Conservation (phyloP, 2,329 filamentous ascomycete genomes). For the Achaetomium macrosporum region DNA sequence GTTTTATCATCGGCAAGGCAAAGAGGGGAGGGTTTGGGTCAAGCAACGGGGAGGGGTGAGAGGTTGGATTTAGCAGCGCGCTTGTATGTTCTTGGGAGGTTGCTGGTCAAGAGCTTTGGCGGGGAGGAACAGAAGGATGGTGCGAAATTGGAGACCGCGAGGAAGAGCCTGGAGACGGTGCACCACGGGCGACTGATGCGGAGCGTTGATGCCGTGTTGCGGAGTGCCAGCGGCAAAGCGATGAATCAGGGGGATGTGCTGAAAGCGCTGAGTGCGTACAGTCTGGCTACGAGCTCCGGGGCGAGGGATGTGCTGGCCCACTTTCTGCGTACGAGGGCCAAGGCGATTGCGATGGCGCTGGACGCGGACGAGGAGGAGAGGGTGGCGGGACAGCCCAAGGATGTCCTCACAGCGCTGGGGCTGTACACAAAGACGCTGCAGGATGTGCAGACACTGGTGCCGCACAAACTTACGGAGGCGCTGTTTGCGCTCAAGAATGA, state of each 20-base stretch:
- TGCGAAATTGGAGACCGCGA: constrained; percentile 58
- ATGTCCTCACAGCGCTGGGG: constrained; percentile 59
- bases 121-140: constrained; percentile 36
- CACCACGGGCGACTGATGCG: constrained; percentile 55
- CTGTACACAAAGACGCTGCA: constrained; percentile 73
- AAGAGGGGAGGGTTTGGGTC: constrained; percentile 31
- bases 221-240: constrained; percentile 51
- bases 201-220: constrained; percentile 64
- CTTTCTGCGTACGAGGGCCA: constrained; percentile 67
- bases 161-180: constrained; percentile 57
- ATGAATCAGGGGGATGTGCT: constrained; percentile 46
- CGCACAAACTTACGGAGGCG: constrained; percentile 63
- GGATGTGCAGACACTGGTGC: constrained; percentile 71
- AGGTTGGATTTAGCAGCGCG: constrained; percentile 58
- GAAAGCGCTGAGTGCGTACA: constrained; percentile 74
- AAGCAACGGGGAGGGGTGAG: constrained; percentile 33
- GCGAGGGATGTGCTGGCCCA: constrained; percentile 72
- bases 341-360: constrained; percentile 60
- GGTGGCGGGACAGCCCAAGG: constrained; percentile 35
- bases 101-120: constrained; percentile 65
- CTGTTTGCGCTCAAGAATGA: constrained; percentile 62
- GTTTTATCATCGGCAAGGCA: constrained; percentile 25
- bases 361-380: constrained; percentile 39
- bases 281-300: constrained; percentile 72
- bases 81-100: constrained; percentile 66